Base-by-base conservation (phyloP, 768 basidiomycete genomes). In the Pholiota conissans region DNA sequence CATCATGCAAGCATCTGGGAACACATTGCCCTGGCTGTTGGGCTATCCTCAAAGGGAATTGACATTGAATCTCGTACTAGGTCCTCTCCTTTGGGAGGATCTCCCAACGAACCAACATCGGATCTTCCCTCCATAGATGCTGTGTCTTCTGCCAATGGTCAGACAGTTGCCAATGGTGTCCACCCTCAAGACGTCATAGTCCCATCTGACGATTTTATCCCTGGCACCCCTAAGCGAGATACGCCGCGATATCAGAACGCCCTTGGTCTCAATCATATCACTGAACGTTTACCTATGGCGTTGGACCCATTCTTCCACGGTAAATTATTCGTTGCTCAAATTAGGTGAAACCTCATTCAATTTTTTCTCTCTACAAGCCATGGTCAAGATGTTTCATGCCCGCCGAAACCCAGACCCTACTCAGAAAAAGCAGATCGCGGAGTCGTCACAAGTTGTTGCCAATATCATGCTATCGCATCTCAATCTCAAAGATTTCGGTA, bases 1-100 rank as follows among this genome's bases (percentile, higher is more conserved):
- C 94, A 97, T 68, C 84, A 92, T 14, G 84, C 87, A 1, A 87
- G 84, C 59, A 83, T 93, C 5, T 93, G 91, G 90, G 93, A 96
- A 73, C 94, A 92, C 63, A 89, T 93, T 37, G 73, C 85, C 16
- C 79, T 97, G 49, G 90, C 89, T 62, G 75, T 79, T 16, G 83
- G 81, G 24, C 71, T 88, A 37, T 70, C 77, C 14, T 70, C 75
- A 14, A 83, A 79, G 63, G 84, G 85, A 35, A 84, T 86, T 40
- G 77, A 81, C 51, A 65, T 84, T 16, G 71, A 77, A 55, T 64
- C 74, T 20, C 79, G 78, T 3, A 73, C 76, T 13, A 64, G 66
- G 32, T 66, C 76, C 13, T 80, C 84, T 13, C 80, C 84, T 6
- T 56, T 79, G 30, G 79, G 79, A 52, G 77, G 76, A 56, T 80